Percentiles rank a stretch among this genome's conserved stretches.
These are phyloP conservation scores for Triangularia verruculosa DNA, from an alignment of 2,329 filamentous ascomycete species.

Conservation along the genomic window DNA sequence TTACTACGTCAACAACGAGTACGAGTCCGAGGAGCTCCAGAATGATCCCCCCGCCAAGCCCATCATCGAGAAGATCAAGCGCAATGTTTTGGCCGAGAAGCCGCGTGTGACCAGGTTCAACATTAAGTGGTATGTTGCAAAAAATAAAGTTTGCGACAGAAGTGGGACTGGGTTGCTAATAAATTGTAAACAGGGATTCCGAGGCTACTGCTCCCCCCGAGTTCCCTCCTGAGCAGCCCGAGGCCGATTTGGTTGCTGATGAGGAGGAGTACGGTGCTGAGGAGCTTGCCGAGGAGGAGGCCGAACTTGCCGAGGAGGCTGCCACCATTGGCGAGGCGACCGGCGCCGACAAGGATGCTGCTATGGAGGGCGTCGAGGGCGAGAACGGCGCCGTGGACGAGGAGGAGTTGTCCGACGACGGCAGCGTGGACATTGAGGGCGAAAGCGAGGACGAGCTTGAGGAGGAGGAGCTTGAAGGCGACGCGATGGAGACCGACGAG, in stretches of 20 bases:
- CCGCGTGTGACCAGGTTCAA: constrained; percentile 95
- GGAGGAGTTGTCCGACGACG: constrained; percentile 39
- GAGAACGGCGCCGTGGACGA: constrained; percentile 34
- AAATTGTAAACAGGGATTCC: constrained; percentile 69
- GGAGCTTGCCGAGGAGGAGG: constrained; percentile 71
- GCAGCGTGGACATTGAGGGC: constrained; percentile 39
- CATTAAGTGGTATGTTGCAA: constrained; percentile 87
- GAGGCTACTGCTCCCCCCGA: constrained; percentile 94
- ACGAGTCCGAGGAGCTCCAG: constrained; percentile 85
- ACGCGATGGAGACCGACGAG: constrained; percentile 31
- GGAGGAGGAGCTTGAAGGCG: constrained; percentile 35
- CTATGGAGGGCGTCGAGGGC: constrained; percentile 35
- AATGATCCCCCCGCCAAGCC: constrained; percentile 90
- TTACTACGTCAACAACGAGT: constrained; percentile 99
- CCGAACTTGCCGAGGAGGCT: constrained; percentile 53
- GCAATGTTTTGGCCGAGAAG: constrained; percentile 95
- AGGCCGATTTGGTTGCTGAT: constrained; percentile 82
- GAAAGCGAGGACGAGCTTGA: constrained; percentile 40
- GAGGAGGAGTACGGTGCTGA: constrained; percentile 90
- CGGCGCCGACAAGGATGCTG: constrained; percentile 30
- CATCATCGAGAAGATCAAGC: constrained; percentile 83
- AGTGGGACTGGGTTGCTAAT: constrained; percentile 24
- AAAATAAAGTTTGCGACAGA: background rate
- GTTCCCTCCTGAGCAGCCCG: constrained; percentile 95
- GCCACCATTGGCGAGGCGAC: constrained; percentile 20